Conservation (phyloP, 2,329 filamentous ascomycete genomes). For the Cadophora luteo-olivacea region DNA sequence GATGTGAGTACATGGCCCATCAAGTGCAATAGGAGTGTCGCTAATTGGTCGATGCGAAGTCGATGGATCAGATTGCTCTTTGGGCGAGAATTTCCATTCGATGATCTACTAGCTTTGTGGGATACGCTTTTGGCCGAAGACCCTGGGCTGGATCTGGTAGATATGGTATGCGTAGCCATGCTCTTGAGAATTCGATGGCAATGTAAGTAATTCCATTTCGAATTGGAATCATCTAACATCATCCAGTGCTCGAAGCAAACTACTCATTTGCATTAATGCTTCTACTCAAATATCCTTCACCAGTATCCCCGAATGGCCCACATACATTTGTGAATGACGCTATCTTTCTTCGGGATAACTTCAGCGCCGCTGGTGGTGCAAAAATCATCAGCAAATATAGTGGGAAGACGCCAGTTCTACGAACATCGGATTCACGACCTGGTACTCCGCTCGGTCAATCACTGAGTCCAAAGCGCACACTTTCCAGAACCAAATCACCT, state of each 20-base stretch:
- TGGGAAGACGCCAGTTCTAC: slow-evolving; percentile 54
- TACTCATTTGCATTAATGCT: slow-evolving; percentile 85
- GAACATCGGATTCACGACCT: slow-evolving; percentile 37
- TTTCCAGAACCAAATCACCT: slow-evolving; percentile 39
- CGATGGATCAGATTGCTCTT: slow-evolving; percentile 95
- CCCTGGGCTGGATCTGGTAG: slow-evolving; percentile 78
- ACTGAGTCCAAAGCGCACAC: slow-evolving; percentile 34
- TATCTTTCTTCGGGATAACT: slow-evolving; percentile 72
- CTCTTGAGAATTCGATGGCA: slow-evolving; percentile 90
- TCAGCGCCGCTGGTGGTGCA: slow-evolving; percentile 65
- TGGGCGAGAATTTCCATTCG: slow-evolving; percentile 90
- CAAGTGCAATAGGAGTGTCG: background rate
- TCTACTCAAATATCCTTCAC: slow-evolving; percentile 82
- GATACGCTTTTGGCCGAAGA: slow-evolving; percentile 91
- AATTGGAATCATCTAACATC: background rate
- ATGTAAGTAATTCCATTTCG: slow-evolving; percentile 56
- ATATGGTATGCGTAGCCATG: slow-evolving; percentile 94
- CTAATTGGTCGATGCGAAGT: slow-evolving; percentile 30
- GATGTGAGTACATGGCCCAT: slow-evolving; percentile 65
- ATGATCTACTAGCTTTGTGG: slow-evolving; percentile 85
- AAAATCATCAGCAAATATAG: slow-evolving; percentile 76
- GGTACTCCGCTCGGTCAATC: slow-evolving; percentile 40
- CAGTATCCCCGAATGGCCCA: slow-evolving; percentile 66
- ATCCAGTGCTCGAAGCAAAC: slow-evolving; percentile 80
- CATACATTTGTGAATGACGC: slow-evolving; percentile 88